phyloP scores from a whole-genome alignment of 2,329 filamentous ascomycete species.

The Diaporthe citrichinensis region DNA sequence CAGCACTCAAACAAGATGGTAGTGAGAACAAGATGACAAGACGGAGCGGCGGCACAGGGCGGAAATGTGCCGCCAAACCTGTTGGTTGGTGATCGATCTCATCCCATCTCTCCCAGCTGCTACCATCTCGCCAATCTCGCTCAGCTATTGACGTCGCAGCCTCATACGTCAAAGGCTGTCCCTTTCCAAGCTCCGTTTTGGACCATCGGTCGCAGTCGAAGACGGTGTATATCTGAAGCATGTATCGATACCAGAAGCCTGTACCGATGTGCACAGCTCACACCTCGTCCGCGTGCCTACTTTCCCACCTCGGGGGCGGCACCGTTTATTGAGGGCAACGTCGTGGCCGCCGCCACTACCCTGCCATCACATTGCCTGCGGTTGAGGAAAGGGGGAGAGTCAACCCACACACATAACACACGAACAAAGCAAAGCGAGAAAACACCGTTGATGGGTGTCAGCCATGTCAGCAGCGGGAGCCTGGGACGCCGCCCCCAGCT shows the following conservation, averaged over 20 bases:
- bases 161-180: slow-evolving; percentile 1
- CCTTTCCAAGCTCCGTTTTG: slow-evolving; percentile 5
- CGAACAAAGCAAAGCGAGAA: not conserved
- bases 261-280: not conserved
- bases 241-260: not conserved
- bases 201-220: not conserved
- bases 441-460: slow-evolving; percentile 12
- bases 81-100: slow-evolving; percentile 1
- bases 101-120: slow-evolving; percentile 4
- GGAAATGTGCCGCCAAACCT: slow-evolving; percentile 22
- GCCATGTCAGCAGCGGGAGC: slow-evolving; percentile 33
- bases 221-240: not conserved
- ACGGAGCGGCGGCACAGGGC: slow-evolving; percentile 16
- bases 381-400: slow-evolving; percentile 16
- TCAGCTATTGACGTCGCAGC: not conserved
- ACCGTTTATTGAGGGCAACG: slow-evolving; percentile 17
- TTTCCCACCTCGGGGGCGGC: not conserved
- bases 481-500: slow-evolving; percentile 9
- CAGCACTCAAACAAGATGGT: slow-evolving; percentile 23
- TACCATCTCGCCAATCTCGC: slow-evolving; percentile 8
- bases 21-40: not conserved
- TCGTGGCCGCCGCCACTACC: not conserved
- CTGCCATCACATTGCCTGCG: slow-evolving; percentile 13
- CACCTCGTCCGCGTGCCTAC: not conserved
- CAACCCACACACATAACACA: not conserved